Conservation (phyloP, 805 yeast species). For the Grigorovia yakushimaensis region DNA sequence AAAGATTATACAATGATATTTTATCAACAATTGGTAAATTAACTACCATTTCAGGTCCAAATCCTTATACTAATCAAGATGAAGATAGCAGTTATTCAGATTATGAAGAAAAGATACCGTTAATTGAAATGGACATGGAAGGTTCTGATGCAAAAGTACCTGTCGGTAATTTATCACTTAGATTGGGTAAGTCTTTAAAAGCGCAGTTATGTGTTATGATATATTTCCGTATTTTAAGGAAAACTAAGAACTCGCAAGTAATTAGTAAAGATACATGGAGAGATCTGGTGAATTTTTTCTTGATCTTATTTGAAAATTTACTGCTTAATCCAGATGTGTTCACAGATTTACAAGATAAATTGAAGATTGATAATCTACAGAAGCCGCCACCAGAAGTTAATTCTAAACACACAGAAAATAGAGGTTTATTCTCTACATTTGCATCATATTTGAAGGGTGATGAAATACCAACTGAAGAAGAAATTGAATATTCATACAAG, state of each 20-base stretch:
- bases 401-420: constrained; percentile 53
- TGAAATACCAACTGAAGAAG: constrained; percentile 91
- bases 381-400: constrained; percentile 58
- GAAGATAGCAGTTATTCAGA: constrained; percentile 12
- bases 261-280: constrained; percentile 43
- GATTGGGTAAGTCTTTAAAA: constrained; percentile 82
- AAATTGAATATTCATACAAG: constrained; percentile 73
- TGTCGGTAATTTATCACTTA: constrained; percentile 72
- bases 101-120: constrained; percentile 29
- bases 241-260: constrained; percentile 39
- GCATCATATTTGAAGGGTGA: constrained; percentile 91
- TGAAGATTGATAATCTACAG: constrained; percentile 44
- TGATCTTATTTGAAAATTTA: constrained; percentile 62
- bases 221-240: constrained; percentile 63
- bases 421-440: constrained; percentile 81
- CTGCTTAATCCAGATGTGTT: constrained; percentile 58
- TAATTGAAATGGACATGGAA: constrained; percentile 37
- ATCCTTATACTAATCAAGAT: constrained; percentile 1
- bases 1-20: constrained; percentile 52
- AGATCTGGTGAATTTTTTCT: constrained; percentile 45
- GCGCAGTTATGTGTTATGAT: constrained; percentile 87
- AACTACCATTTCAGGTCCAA: constrained; percentile 46
- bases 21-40: constrained; percentile 57
- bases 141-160: constrained; percentile 48
- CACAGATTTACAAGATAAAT: constrained; percentile 50